Conservation (phyloP, 1,284 basidiomycete species). For the Flammula alnicola region DNA sequence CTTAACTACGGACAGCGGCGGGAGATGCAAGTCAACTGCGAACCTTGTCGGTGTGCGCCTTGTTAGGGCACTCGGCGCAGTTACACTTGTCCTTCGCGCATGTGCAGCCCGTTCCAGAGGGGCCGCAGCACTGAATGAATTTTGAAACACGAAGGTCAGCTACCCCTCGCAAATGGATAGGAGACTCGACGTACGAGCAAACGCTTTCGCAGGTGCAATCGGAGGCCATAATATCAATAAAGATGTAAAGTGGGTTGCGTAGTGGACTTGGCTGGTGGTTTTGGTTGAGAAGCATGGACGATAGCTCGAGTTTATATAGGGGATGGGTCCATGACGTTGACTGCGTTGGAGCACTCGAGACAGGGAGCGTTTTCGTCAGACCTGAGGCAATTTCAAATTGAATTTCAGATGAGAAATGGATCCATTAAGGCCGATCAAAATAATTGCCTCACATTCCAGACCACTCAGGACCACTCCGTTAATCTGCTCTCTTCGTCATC, state of each 20-base stretch:
- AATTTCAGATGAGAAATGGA: too few species aligned
- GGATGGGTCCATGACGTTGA: too few species aligned
- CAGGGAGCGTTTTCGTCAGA: too few species aligned
- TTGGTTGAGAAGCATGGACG: too few species aligned
- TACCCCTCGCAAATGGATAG: not conserved
- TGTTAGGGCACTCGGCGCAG: slow-evolving; percentile 41
- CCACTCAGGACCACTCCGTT: too few species aligned
- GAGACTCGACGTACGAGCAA: slow-evolving; percentile 31
- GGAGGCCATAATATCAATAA: slow-evolving; percentile 23
- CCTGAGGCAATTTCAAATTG: too few species aligned
- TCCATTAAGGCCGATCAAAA: too few species aligned
- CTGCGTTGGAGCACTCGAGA: too few species aligned
- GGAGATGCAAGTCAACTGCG: slow-evolving; percentile 9
- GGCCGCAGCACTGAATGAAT: slow-evolving; percentile 35
- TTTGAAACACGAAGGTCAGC: not conserved
- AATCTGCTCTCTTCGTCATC: too few species aligned
- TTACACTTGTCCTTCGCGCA: slow-evolving; percentile 41
- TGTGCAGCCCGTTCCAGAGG: slow-evolving; percentile 37
- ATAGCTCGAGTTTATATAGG: too few species aligned
- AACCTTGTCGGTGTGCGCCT: slow-evolving; percentile 39
- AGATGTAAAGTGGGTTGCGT: slow-evolving; percentile 1
- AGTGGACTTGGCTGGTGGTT: too few species aligned
- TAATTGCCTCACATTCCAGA: too few species aligned
- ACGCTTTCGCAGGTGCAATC: slow-evolving; percentile 39
- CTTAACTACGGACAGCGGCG: not conserved